These are phyloP conservation scores for Cladophialophora exuberans DNA, from an alignment of 2,329 filamentous ascomycete species.

Conservation along the genomic window DNA sequence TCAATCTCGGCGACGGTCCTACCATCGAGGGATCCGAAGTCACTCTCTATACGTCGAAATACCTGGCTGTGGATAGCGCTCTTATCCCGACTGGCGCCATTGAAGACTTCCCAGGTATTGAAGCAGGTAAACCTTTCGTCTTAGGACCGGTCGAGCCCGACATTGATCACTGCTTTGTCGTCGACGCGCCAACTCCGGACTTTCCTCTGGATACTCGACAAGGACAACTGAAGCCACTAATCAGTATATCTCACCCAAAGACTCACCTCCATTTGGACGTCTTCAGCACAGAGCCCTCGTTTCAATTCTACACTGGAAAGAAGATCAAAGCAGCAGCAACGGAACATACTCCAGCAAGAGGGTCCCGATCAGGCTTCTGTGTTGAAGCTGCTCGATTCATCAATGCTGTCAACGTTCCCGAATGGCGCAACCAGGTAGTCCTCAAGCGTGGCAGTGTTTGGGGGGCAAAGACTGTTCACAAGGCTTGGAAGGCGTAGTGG, in stretches of 20 bases:
- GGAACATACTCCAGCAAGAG: slow-evolving; percentile 63
- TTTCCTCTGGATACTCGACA: slow-evolving; percentile 69
- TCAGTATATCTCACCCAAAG: slow-evolving; percentile 72
- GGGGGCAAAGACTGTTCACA: slow-evolving; percentile 80
- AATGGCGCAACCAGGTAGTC: slow-evolving; percentile 77
- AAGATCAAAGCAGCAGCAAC: slow-evolving; percentile 75
- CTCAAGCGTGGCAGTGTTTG: slow-evolving; percentile 85
- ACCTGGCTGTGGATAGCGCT: slow-evolving; percentile 73
- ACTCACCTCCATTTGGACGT: slow-evolving; percentile 83
- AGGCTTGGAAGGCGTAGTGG: slow-evolving; percentile 68
- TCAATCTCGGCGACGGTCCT: slow-evolving; percentile 64
- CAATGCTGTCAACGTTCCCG: slow-evolving; percentile 80
- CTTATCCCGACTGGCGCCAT: slow-evolving; percentile 76
- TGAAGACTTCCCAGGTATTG: slow-evolving; percentile 65
- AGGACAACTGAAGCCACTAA: slow-evolving; percentile 66
- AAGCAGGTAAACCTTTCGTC: slow-evolving; percentile 69
- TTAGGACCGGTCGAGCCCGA: slow-evolving; percentile 72
- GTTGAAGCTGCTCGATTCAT: slow-evolving; percentile 91
- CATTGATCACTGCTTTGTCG: slow-evolving; percentile 89
- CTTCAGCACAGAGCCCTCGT: slow-evolving; percentile 88
- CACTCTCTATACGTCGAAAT: slow-evolving; percentile 60
- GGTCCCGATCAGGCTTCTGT: slow-evolving; percentile 77
- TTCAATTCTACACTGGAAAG: slow-evolving; percentile 95
- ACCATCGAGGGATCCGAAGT: slow-evolving; percentile 67
- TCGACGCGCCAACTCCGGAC: slow-evolving; percentile 64